Conservation (phyloP, 2,329 filamentous ascomycete species). For the Ophiostoma perfectum region DNA sequence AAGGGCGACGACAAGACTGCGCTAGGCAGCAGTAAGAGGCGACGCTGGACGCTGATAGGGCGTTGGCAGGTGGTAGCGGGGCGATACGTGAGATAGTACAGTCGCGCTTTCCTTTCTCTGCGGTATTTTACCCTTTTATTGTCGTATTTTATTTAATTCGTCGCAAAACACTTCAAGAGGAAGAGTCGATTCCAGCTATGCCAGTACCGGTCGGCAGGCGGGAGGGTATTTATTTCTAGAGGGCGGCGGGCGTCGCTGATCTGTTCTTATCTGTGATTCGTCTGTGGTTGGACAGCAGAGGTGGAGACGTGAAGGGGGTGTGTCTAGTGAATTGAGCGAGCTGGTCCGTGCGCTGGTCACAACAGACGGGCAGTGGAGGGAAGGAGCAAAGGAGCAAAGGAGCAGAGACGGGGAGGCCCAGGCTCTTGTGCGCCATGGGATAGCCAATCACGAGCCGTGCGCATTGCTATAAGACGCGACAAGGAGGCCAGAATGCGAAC, state of each 20-base stretch:
- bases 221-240: constrained; percentile 37
- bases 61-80: constrained; percentile 10
- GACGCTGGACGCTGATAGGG: constrained; percentile 25
- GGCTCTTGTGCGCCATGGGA: constrained; percentile 9
- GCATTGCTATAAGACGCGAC: constrained; percentile 16
- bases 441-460: constrained; percentile 24
- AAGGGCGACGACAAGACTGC: background rate
- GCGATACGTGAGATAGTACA: background rate
- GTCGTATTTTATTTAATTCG: background rate
- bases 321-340: background rate
- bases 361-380: no score
- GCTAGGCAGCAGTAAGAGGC: constrained; percentile 10
- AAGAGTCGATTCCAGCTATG: constrained; percentile 32
- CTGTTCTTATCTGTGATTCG: constrained; percentile 31
- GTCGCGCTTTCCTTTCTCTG: background rate
- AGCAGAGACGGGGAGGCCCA: constrained; percentile 14
- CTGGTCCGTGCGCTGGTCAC: no score
- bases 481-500: background rate
- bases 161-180: constrained; percentile 22
- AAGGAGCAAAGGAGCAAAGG: no score
- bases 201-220: constrained; percentile 32
- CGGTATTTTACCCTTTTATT: background rate
- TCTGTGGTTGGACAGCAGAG: constrained; percentile 27
- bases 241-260: constrained; percentile 28
- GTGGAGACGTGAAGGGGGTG: constrained; percentile 8